Conservation (phyloP, 495 filamentous ascomycete genomes). For the Penicillium desertorum region DNA sequence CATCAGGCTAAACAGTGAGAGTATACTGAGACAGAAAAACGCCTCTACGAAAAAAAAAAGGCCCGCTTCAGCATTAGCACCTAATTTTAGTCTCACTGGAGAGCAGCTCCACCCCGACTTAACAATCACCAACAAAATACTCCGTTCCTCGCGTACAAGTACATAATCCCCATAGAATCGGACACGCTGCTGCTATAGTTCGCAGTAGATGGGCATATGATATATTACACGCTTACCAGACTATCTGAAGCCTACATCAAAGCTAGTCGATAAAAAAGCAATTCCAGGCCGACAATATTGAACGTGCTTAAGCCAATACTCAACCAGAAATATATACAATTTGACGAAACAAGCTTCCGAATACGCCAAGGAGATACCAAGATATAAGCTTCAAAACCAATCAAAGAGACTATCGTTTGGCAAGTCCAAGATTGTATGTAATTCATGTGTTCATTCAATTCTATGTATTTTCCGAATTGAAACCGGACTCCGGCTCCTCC, state of each 20-base stretch:
- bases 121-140: not conserved
- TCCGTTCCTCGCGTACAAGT: not conserved
- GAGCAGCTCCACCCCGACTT: not conserved
- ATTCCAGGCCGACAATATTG: not conserved
- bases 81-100: not conserved
- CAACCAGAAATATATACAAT: not conserved
- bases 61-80: not conserved
- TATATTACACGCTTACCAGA: not conserved
- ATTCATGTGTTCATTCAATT: conserved; percentile 10
- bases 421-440: not conserved
- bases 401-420: not conserved
- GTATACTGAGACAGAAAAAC: not conserved
- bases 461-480: conserved; percentile 5
- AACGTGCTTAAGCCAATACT: not conserved
- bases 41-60: not conserved
- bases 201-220: not conserved
- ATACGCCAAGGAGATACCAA: not conserved
- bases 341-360: not conserved
- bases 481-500: not conserved
- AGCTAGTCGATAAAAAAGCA: not conserved
- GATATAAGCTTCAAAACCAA: not conserved
- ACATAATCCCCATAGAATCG: not conserved
- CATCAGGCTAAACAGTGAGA: not conserved
- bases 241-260: not conserved
- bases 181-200: not conserved